phyloP scores from a whole-genome alignment of 257 asterid species.

The Agastache rugosa region DNA sequence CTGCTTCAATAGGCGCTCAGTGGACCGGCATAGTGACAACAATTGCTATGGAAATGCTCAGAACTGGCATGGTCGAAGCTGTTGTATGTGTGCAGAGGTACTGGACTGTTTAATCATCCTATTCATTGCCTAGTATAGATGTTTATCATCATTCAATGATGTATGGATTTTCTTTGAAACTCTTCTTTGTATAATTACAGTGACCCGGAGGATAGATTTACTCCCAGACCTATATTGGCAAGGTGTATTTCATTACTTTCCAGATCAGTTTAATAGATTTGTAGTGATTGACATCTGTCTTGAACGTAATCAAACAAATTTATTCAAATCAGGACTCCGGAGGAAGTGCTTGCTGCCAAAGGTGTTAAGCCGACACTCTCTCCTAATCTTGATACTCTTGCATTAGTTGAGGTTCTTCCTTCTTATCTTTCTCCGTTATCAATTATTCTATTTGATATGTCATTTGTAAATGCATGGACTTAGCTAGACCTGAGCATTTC shows the following conservation, averaged over 20 bases:
- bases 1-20: conserved; percentile 78
- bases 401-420: conserved; percentile 84
- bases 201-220: conserved; percentile 96
- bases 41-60: conserved; percentile 95
- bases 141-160: conserved; percentile 26
- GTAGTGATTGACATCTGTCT: conserved; percentile 20
- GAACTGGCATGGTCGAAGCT: conserved; percentile 93
- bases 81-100: conserved; percentile 98
- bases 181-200: conserved; percentile 47
- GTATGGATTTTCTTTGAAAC: conserved; percentile 22
- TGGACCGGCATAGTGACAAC: conserved; percentile 99
- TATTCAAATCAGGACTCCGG: conserved; percentile 78
- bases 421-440: conserved; percentile 31
- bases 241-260: conserved; percentile 55
- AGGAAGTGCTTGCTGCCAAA: conserved; percentile 95
- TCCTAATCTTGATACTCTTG: conserved; percentile 94
- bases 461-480: conserved; percentile 23
- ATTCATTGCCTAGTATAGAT: conserved; percentile 16
- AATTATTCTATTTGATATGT: conserved; percentile 1
- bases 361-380: conserved; percentile 98
- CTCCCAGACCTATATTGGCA: conserved; percentile 91
- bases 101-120: conserved; percentile 19
- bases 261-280: conserved; percentile 6
- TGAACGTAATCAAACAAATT: conserved; percentile 21
- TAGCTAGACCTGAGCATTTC: conserved; percentile 4